phyloP scores from a whole-genome alignment of 495 filamentous ascomycete species.

The Rusavskia elegans region DNA sequence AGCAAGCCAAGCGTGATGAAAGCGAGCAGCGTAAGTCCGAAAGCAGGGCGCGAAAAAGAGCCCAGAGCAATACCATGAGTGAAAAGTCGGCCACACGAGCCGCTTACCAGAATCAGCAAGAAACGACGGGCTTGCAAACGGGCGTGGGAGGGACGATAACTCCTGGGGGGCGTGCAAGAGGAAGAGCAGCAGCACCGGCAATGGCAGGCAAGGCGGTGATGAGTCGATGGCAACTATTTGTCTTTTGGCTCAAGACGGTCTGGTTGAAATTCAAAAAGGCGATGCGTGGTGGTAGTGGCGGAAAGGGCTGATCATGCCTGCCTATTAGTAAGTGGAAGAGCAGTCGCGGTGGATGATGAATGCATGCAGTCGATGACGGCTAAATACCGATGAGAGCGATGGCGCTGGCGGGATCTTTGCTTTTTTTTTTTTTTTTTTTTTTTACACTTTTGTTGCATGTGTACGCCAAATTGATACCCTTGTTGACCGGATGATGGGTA shows the following conservation, averaged over 20 bases:
- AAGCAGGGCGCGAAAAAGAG: conserved; percentile 3
- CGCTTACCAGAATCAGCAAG: background rate
- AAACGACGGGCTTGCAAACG: background rate
- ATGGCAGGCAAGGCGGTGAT: conserved; percentile 8
- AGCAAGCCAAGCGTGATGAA: conserved; percentile 22
- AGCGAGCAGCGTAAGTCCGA: conserved; percentile 10
- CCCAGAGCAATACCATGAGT: conserved; percentile 10
- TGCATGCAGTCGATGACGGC: no score
- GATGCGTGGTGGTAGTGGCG: background rate
- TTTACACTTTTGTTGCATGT: no score
- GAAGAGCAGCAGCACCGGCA: background rate
- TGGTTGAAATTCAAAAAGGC: conserved; percentile 12
- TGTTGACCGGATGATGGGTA: no score
- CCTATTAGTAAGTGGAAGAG: no score
- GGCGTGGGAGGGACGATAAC: background rate
- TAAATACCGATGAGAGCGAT: no score
- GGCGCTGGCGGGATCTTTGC: no score
- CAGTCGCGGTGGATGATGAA: no score
- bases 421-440: no score
- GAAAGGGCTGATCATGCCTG: no score
- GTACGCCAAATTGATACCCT: no score
- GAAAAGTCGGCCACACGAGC: conserved; percentile 7
- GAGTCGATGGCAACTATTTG: conserved; percentile 12
- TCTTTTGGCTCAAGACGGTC: conserved; percentile 12
- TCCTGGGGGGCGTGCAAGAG: background rate